Base-by-base conservation (phyloP, 2,329 filamentous ascomycete species). In the Sporothrix pallida region DNA sequence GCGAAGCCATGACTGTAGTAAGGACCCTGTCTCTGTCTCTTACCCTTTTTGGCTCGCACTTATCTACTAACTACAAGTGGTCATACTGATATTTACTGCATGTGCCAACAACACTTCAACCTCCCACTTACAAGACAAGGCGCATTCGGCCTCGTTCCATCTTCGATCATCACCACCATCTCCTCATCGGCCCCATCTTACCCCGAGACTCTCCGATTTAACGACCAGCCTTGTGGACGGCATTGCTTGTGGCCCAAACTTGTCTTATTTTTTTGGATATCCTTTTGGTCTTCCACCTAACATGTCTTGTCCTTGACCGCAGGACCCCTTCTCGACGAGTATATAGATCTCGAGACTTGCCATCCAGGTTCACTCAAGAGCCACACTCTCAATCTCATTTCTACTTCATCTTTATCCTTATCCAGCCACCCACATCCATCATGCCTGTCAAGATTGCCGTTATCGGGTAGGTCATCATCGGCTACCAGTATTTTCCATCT, bases 381-480 rank as follows among this genome's bases (percentile, higher is more conserved):
- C 13, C 58, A 63, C 44, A 42, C 15, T 9, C 15, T 44, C 58
- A 42, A 65, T 15, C n/a, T 26, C 42, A 46, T 10, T 26, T 37
- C 20, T 50, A 4, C 20, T 56, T 12, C 20, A 26, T 3, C 44
- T 10, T 31, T 23, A 60, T 46, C 1, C 5, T 31, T 5, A 20
- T 48, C 10, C 13, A 48, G 15, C 4, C 42, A 31, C 23, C 13
- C 44, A 17, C 6, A 23, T 15, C 42, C 63, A 69, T 50, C 48
- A 73, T 73, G 71, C 44, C 71, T 26, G 52, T 46, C 26, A 73
- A 68, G 63, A 46, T 73, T 7, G 72, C 70, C 13, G 74, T 76
- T 52, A 71, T 76, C 23, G 75, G 75, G 75, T 76, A 62, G 0
- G 75, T 70, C 5, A 5, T 6, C 3, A 23, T n/a, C n/a, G 12